Base-by-base conservation (phyloP, 768 basidiomycete species). In the Kwoniella botswanensis region DNA sequence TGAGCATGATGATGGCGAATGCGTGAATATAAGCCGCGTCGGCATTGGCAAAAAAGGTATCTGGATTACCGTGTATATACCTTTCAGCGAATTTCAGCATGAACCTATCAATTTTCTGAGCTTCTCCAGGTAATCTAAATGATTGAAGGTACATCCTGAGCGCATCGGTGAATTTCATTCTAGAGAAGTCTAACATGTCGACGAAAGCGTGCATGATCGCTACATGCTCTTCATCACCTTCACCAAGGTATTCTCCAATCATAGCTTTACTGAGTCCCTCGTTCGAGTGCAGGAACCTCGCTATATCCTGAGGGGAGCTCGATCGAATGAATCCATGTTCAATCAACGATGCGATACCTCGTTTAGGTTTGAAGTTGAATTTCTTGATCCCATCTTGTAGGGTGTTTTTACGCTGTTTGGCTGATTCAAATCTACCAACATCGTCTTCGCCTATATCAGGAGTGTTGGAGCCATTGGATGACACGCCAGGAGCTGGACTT, bases 71-170 rank as follows among this genome's bases (percentile, higher is more conserved):
- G 13, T 90, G 92, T 72, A 98, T 94, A 82, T 94, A 99, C 44
- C 94, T 89, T 82, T 98, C 95, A 10, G 97, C 96, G 79, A 98
- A 99, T 84, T 99, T 99, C 65, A 98, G 89, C 93, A 99, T 95
- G 85, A 89, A 98, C 10, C 97, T 90, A 87, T 99, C 97, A 75
- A 99, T 98, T 85, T 98, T 98, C 84, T 99, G 97, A 0, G 94
- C 87, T 84, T 99, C 97, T 55, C 97, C 97, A 7, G 97, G 97
- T 21, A 99, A 88, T 59, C 97, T 92, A 88, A 98, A 98, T 3
- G 93, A 89, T 83, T 99, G 97, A 29, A 99, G 85, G 85, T 97
- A 98, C 68, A 89, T 80, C 22, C 97, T 89, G 52, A 99, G 86
- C 1, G 97, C 94, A 76, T 95, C 92, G 53, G 95, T 90, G 80